phyloP scores from a whole-genome alignment of 192 early-diverging fungal genomes.

The Thoreauomyces humboldtii region DNA sequence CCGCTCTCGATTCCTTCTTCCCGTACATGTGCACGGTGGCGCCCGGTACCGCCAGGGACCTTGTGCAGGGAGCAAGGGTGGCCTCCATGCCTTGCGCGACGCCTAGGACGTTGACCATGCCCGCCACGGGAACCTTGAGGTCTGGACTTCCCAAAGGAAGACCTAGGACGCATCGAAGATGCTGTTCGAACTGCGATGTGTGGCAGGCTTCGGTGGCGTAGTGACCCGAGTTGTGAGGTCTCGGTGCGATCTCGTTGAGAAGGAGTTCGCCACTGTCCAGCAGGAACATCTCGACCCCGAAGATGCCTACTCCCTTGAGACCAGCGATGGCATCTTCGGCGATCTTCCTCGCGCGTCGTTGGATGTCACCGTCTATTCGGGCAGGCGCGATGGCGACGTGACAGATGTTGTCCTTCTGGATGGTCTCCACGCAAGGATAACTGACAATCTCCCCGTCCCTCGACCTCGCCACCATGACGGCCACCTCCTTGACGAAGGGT shows the following conservation, averaged over 20 bases:
- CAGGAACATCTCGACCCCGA: slow-evolving; percentile 98
- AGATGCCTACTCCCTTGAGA: slow-evolving; percentile 82
- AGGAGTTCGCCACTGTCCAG: slow-evolving; percentile 79
- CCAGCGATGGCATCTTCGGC: slow-evolving; percentile 78
- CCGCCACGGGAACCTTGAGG: slow-evolving; percentile 86
- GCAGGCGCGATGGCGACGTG: slow-evolving; percentile 95
- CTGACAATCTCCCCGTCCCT: slow-evolving; percentile 68
- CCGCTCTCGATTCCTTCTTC: slow-evolving; percentile 81
- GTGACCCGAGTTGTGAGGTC: slow-evolving; percentile 99
- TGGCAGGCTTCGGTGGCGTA: slow-evolving; percentile 97
- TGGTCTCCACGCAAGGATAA: slow-evolving; percentile 95
- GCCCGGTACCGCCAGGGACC: slow-evolving; percentile 75
- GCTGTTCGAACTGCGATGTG: slow-evolving; percentile 96
- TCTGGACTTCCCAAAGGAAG: slow-evolving; percentile 82
- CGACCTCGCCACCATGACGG: slow-evolving; percentile 93
- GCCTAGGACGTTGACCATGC: slow-evolving; percentile 97
- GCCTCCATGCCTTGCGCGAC: slow-evolving; percentile 46
- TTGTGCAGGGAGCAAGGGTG: slow-evolving; percentile 63
- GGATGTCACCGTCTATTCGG: slow-evolving; percentile 83
- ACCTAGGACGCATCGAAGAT: slow-evolving; percentile 86
- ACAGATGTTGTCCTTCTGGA: slow-evolving; percentile 96
- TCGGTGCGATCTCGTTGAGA: slow-evolving; percentile 97
- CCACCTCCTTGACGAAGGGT: slow-evolving; percentile 87
- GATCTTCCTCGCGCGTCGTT: slow-evolving; percentile 68
- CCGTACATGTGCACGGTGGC: slow-evolving; percentile 94